Conservation (phyloP, 2,329 filamentous ascomycete species). For the Phaeosphaeriaceae sp. region DNA sequence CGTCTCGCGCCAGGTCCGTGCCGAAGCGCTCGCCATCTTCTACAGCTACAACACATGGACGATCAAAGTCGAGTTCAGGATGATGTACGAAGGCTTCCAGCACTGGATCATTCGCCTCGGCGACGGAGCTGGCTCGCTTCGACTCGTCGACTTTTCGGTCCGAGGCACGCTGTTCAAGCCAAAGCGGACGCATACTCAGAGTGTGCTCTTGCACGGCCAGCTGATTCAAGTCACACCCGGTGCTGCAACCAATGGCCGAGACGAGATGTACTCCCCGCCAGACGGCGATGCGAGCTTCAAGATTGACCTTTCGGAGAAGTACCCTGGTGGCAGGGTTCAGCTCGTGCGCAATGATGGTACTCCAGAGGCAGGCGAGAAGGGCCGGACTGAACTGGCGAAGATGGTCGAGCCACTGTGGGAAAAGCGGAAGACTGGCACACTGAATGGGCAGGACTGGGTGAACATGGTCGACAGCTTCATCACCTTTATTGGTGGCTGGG, state of each 20-base stretch:
- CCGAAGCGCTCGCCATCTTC: conserved; percentile 49
- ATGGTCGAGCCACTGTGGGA: conserved; percentile 42
- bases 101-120: conserved; percentile 49
- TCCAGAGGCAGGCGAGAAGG: conserved; percentile 37
- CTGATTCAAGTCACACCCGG: conserved; percentile 27
- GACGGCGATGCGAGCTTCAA: conserved; percentile 49
- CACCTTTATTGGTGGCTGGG: conserved; percentile 41
- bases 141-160: conserved; percentile 43
- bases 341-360: conserved; percentile 46
- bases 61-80: conserved; percentile 49
- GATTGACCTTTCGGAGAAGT: conserved; percentile 49
- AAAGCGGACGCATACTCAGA: conserved; percentile 31
- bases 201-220: conserved; percentile 28
- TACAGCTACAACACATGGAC: conserved; percentile 51
- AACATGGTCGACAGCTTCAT: conserved; percentile 46
- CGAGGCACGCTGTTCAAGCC: conserved; percentile 45
- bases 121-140: conserved; percentile 37
- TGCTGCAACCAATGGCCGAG: conserved; percentile 12
- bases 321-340: conserved; percentile 36
- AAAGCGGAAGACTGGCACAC: conserved; percentile 36
- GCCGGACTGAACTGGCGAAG: conserved; percentile 26
- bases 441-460: conserved; percentile 47
- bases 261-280: conserved; percentile 38
- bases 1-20: conserved; percentile 44
- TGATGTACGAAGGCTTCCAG: conserved; percentile 51